Conservation (phyloP, 2,329 filamentous ascomycete genomes). For the Eurotiales sp. region DNA sequence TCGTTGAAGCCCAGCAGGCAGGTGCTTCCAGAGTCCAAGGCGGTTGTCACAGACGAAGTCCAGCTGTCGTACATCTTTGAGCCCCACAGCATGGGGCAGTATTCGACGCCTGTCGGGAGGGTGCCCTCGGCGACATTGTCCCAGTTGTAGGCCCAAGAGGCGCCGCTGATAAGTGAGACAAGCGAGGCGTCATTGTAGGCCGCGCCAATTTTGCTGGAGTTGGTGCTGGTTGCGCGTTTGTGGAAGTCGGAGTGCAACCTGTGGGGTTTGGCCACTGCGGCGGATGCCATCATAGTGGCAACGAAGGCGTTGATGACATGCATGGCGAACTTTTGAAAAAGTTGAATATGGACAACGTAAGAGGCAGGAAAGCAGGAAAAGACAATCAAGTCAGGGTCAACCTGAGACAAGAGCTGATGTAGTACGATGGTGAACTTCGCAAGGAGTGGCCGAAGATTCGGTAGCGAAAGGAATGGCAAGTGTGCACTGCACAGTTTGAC, state of each 20-base stretch:
- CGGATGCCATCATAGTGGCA: constrained; percentile 31
- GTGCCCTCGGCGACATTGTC: constrained; percentile 27
- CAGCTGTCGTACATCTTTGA: constrained; percentile 33
- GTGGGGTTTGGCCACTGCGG: constrained; percentile 30
- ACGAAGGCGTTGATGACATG: constrained; percentile 35
- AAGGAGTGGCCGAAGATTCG: constrained; percentile 11
- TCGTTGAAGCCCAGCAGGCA: constrained; percentile 47
- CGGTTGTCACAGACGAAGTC: constrained; percentile 30
- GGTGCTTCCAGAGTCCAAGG: constrained; percentile 31
- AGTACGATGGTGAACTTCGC: constrained; percentile 2
- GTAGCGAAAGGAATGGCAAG: constrained; percentile 7
- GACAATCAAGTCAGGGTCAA: constrained; percentile 13
- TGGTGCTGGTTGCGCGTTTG: constrained; percentile 24
- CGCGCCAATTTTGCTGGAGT: constrained; percentile 14
- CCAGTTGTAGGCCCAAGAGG: constrained; percentile 48
- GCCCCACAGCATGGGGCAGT: constrained; percentile 46
- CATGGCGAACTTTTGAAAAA: constrained; percentile 30
- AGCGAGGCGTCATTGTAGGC: constrained; percentile 38
- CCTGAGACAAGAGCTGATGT: neutral
- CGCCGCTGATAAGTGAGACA: constrained; percentile 18
- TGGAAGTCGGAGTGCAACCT: constrained; percentile 16
- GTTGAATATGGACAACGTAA: too few relatives aligned
- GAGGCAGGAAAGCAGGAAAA: neutral
- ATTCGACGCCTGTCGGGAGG: constrained; percentile 35
- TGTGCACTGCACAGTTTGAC: constrained; percentile 10